Evolutionary conservation across 129 eudicot genomes (phyloP).

Genomic region (Gnaphalium uliginosum): DNA sequence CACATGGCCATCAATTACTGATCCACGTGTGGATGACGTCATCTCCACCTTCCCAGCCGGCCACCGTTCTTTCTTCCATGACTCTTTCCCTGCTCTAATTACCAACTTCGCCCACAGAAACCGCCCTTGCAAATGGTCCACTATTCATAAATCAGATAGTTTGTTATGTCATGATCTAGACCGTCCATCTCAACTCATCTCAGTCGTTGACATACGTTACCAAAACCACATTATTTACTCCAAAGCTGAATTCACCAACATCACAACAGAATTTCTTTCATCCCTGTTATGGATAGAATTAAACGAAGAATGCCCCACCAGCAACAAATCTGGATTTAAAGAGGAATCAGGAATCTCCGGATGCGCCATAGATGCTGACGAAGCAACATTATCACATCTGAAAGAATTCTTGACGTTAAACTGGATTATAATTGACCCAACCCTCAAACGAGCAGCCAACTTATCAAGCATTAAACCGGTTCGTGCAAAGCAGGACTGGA

Average conservation of each 20-base stretch:
- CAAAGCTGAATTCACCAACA: background rate
- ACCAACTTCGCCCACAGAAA: too few relatives aligned
- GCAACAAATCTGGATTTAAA: too few relatives aligned
- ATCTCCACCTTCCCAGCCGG: conserved; percentile 28
- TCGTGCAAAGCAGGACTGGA: background rate
- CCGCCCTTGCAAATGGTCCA: too few relatives aligned
- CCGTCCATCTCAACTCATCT: too few relatives aligned
- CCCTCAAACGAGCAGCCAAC: background rate
- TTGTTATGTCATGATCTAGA: too few relatives aligned
- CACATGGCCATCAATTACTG: conserved; percentile 24
- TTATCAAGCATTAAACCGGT: background rate
- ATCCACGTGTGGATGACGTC: conserved; percentile 10
- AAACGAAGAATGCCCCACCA: too few relatives aligned
- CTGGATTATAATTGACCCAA: background rate
- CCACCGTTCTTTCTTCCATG: conserved; percentile 20
- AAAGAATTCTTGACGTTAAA: too few relatives aligned
- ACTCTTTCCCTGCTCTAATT: conserved; percentile 21
- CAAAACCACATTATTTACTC: conserved; percentile 14
- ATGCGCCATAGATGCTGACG: too few relatives aligned
- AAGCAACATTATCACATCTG: too few relatives aligned
- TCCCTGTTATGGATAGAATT: background rate
- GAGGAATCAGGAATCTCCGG: too few relatives aligned
- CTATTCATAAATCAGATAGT: too few relatives aligned
- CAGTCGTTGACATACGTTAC: conserved; percentile 18
- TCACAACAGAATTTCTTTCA: background rate